Conservation (phyloP, 805 yeast genomes). For the Yamadazyma paraphyllophila region DNA sequence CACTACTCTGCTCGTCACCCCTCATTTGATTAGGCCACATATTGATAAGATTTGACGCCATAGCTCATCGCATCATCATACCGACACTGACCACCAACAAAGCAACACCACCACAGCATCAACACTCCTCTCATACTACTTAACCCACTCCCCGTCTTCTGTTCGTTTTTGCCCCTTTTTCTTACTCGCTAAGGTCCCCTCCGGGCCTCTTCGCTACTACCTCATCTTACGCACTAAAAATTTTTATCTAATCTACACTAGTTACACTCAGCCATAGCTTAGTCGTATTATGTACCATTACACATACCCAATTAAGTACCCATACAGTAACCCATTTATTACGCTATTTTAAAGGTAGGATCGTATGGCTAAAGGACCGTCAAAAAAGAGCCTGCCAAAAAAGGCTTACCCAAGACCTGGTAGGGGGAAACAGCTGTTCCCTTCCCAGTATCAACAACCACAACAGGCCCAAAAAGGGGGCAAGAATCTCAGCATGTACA, state of each 20-base stretch:
- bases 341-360: conserved; percentile 1
- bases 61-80: too few species aligned
- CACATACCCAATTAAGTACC: conserved; percentile 1
- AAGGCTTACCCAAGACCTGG: conserved; percentile 1
- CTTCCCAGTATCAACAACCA: conserved; percentile 8
- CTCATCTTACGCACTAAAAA: not conserved
- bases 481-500: conserved; percentile 29
- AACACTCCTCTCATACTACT: not conserved
- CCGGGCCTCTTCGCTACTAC: not conserved
- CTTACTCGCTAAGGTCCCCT: not conserved
- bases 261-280: not conserved
- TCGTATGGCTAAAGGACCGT: conserved; percentile 8
- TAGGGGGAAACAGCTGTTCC: conserved; percentile 12
- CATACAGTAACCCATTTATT: not conserved
- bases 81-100: too few species aligned
- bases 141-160: not conserved
- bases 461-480: conserved; percentile 23
- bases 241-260: not conserved
- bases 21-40: too few species aligned
- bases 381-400: conserved; percentile 1
- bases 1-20: too few species aligned
- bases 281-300: conserved; percentile 1
- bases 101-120: too few species aligned
- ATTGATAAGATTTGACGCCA: too few species aligned
- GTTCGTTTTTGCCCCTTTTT: not conserved